Evolutionary conservation across 495 filamentous ascomycete species (phyloP), one percentile per base, ranked within the genome.

Genomic region (Aspergillus olivimuriae): DNA sequence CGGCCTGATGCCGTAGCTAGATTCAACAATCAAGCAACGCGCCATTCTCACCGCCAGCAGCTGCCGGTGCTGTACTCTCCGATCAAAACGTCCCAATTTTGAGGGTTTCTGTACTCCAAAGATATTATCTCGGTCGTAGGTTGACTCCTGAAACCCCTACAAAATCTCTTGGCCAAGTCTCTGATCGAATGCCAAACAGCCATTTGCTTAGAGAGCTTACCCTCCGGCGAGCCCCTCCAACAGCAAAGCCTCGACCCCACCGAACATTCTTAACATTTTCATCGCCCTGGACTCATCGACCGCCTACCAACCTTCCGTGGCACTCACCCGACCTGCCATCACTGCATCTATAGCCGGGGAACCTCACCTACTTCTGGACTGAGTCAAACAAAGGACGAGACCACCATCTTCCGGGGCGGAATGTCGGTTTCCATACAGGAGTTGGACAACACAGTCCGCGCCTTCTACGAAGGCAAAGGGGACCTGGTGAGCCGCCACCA

Each of bases 381-480:
- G 37, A 51, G 48, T 34, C 45, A 57, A 57, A 53, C 46, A 38
- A 43, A 50, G 34, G 53, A 53, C 56, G 52, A 56, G 39, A 57
- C 58, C 57, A 56, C 66, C 60, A 56, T 49, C 47, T 45, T 51
- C 53, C 60, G 52, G 57, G 60, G 51, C 61, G 61, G 51, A 46
- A 83, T 83, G 80, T 77, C 80, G 58, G 68, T 82, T 60, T 77
- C 82, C 50, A 89, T 98, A 58, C 79, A 81, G 61, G 94, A 98
- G 76, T 75, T 98, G 68, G 92, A 98, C 80, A 81, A 80, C 60
- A 94, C 88, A 46, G 90, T 96, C 75, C 89, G 84, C 50, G 83
- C 87, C 66, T 96, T 98, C 72, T 97, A 94, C 51, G 92, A 97
- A 70, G 91, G 87, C 61, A 83, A 91, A 62, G 92, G 92, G 33